Conservation (phyloP, 192 early-diverging fungal species). For the Lunasporangiospora selenospora region DNA sequence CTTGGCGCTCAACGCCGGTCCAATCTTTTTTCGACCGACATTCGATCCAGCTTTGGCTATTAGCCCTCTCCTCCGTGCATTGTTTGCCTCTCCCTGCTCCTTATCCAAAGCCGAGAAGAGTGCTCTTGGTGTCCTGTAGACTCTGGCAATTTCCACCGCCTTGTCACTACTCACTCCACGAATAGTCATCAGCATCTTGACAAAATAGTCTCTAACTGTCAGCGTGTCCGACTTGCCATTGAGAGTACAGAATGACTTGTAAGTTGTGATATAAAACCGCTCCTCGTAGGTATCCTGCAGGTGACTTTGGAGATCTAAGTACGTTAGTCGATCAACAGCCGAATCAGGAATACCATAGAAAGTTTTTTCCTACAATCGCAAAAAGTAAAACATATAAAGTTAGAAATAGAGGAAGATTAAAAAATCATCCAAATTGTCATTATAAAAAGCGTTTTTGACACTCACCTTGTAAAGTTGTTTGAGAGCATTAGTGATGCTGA, state of each 20-base stretch:
- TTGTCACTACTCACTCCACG: slow-evolving; percentile 88
- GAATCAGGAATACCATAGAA: slow-evolving; percentile 64
- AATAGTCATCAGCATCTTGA: slow-evolving; percentile 85
- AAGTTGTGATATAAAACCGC: slow-evolving; percentile 61
- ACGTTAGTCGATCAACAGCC: slow-evolving; percentile 54
- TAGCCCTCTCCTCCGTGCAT: slow-evolving; percentile 52
- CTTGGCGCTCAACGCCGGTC: slow-evolving; percentile 55
- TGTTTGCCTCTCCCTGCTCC: not conserved
- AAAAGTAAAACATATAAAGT: slow-evolving; percentile 1
- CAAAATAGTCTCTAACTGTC: slow-evolving; percentile 79
- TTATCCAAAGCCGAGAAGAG: slow-evolving; percentile 55
- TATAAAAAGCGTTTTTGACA: not conserved
- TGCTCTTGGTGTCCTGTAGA: slow-evolving; percentile 72
- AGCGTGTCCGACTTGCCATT: slow-evolving; percentile 79
- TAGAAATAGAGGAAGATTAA: slow-evolving; percentile 1
- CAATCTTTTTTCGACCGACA: slow-evolving; percentile 57
- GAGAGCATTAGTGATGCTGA: slow-evolving; percentile 64
- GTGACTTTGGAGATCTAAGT: slow-evolving; percentile 56
- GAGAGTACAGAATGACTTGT: slow-evolving; percentile 66
- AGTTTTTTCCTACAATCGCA: slow-evolving; percentile 21
- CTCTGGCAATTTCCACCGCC: slow-evolving; percentile 71
- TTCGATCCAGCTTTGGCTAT: slow-evolving; percentile 44
- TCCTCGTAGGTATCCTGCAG: slow-evolving; percentile 43
- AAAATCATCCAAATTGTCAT: not conserved
- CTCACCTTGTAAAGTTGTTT: slow-evolving; percentile 59